phyloP scores from a whole-genome alignment of 257 asterid genomes.

The Asclepias syriaca region DNA sequence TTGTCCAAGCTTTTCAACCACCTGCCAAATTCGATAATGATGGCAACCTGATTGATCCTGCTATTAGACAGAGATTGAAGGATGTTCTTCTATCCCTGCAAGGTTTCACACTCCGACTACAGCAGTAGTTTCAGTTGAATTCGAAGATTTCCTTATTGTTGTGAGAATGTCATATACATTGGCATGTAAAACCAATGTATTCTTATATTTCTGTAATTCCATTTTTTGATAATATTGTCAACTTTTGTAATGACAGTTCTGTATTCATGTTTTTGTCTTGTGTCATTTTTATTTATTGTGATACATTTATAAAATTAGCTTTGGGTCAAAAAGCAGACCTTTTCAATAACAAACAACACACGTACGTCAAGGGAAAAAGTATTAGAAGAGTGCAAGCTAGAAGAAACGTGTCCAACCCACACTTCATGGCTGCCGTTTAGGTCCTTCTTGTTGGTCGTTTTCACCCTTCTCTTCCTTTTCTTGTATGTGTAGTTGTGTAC shows the following conservation, averaged over 20 bases:
- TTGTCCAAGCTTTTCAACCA: constrained; percentile 46
- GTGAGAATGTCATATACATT: neutral
- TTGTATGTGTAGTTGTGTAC: neutral
- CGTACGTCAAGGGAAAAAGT: neutral
- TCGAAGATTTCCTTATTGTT: neutral
- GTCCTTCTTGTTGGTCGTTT: neutral
- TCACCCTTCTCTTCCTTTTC: neutral
- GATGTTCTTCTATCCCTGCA: constrained; percentile 51
- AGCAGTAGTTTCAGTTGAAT: constrained; percentile 26
- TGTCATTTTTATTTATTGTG: no score
- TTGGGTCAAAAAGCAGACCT: no score
- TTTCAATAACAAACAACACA: no score
- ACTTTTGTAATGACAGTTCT: no score
- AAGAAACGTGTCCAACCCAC: neutral
- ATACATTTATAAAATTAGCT: no score
- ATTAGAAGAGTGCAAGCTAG: neutral
- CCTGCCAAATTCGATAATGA: constrained; percentile 68
- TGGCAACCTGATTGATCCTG: constrained; percentile 63
- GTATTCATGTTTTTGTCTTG: no score
- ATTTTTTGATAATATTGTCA: no score
- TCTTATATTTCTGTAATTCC: no score
- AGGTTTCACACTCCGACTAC: constrained; percentile 53
- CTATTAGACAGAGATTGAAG: constrained; percentile 40
- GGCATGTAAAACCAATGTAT: neutral
- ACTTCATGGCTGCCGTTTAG: neutral